Evolutionary conservation across 1,139 yeast genomes (phyloP), one percentile per base, ranked within the genome.

Genomic region (Candida glucosophila): DNA sequence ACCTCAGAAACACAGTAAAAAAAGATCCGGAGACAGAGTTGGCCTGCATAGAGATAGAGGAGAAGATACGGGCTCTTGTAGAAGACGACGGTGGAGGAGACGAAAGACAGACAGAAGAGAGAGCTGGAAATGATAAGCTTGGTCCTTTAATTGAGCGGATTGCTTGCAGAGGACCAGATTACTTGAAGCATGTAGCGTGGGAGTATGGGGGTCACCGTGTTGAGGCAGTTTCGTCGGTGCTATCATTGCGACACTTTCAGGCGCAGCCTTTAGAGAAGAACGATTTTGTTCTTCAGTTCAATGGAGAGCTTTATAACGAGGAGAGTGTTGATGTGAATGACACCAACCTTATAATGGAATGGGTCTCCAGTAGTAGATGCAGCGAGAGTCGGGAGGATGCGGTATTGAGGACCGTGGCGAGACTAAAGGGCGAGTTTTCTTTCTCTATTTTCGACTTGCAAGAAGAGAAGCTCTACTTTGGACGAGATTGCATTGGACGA

Each of bases 371-470:
- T 4, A 33, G 37, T 21, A 27, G 44, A 7, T 25, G 30, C 11
- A 20, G 27, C 2, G 23, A 14, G 4, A 24, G 36, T 1, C 35
- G 52, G 5, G 34, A 37, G 2, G 52, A 60, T 13, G 53, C 59
- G 0, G 62, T 38, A 17, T 49, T 32, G 28, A 44, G 19, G 39
- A 66, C 29, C 28, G 67, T 61, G 2, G 47, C 55, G n/a, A 29
- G 28, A 2, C 38, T 83, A 15, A 59, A 67, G 17, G 99, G 99
- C 2, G 98, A 90, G 46, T 90, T 77, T 60, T 92, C 98, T 0
- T 73, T 58, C 49, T 63, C 61, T 22, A 55, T 71, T 32, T 44
- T 66, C 19, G 81, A 74, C 35, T 35, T 40, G 9, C 12, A 34
- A 2, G 39, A 49, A 2, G 39, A 54, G 1, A 43, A 36, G 18